Evolutionary conservation across 441 rosid genomes (phyloP).

Genomic region (Theobroma grandiflorum): DNA sequence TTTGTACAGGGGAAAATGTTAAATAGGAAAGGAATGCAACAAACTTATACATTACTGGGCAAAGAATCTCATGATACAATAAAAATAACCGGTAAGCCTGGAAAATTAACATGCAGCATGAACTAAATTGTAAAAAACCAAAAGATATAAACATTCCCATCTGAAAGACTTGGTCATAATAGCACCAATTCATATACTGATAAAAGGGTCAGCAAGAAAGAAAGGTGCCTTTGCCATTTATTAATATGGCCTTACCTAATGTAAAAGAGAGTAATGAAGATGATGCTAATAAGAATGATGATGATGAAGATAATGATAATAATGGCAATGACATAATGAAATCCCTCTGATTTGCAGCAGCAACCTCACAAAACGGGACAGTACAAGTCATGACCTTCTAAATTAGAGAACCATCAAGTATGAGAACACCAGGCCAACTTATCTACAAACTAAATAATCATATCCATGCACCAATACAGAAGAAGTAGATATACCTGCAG

Average conservation of each 20-base stretch:
- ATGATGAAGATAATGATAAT: background rate
- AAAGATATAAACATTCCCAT: background rate
- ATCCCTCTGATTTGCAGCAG: constrained; percentile 5
- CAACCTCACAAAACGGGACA: constrained; percentile 1
- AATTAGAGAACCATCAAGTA: constrained; percentile 17
- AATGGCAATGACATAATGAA: background rate
- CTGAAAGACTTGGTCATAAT: constrained; percentile 1
- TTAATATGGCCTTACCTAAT: background rate
- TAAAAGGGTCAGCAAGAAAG: background rate
- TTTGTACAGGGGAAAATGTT: background rate
- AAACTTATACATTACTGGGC: constrained; percentile 2
- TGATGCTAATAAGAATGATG: background rate
- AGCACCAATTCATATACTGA: background rate
- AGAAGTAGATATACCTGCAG: constrained; percentile 64
- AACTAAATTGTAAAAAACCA: background rate
- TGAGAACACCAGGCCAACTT: constrained; percentile 20
- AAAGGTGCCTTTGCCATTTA: background rate
- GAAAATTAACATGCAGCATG: background rate
- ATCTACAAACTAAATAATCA: constrained; percentile 17
- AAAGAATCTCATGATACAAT: background rate
- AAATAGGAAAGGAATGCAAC: constrained; percentile 16
- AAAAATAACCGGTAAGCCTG: constrained; percentile 14
- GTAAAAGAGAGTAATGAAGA: background rate
- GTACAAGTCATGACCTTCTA: background rate
- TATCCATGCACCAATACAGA: constrained; percentile 26